A percentile compares a stretch with the other conserved stretches of the same genome.
Conservation (phyloP, 1,284 basidiomycete genomes). For the Moesziomyces globuligerus region DNA sequence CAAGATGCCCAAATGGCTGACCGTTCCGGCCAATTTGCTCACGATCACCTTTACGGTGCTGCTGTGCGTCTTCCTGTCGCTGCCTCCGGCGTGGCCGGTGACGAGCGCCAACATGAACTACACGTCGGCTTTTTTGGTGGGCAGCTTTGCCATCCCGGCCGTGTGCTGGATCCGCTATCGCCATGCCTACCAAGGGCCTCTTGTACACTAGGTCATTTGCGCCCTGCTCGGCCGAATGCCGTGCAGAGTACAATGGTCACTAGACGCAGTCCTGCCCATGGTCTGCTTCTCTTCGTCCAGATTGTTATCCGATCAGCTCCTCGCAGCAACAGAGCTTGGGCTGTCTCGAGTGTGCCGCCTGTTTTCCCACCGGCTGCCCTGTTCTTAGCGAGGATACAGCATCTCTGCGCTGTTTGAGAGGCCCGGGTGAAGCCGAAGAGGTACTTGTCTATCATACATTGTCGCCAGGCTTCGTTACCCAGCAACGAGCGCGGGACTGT, state of each 20-base stretch:
- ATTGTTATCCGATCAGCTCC: neutral
- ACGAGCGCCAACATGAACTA: conserved; percentile 36
- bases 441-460: too few species aligned
- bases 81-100: conserved; percentile 33
- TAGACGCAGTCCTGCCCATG: neutral
- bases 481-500: neutral
- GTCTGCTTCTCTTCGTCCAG: neutral
- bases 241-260: neutral
- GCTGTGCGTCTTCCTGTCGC: conserved; percentile 26
- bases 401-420: neutral
- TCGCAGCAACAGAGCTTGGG: too few species aligned
- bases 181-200: conserved; percentile 12
- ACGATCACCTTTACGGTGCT: conserved; percentile 28
- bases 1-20: conserved; percentile 17
- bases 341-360: too few species aligned
- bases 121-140: conserved; percentile 19
- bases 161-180: conserved; percentile 12
- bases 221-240: neutral
- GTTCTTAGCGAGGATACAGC: too few species aligned
- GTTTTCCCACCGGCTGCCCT: too few species aligned
- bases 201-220: conserved; percentile 16
- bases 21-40: conserved; percentile 20
- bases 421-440: too few species aligned
- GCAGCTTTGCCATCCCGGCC: conserved; percentile 12
- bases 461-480: neutral